Evolutionary conservation across 1,139 yeast species (phyloP), one percentile per base, ranked within the genome.

Genomic region (Candida sp.): DNA sequence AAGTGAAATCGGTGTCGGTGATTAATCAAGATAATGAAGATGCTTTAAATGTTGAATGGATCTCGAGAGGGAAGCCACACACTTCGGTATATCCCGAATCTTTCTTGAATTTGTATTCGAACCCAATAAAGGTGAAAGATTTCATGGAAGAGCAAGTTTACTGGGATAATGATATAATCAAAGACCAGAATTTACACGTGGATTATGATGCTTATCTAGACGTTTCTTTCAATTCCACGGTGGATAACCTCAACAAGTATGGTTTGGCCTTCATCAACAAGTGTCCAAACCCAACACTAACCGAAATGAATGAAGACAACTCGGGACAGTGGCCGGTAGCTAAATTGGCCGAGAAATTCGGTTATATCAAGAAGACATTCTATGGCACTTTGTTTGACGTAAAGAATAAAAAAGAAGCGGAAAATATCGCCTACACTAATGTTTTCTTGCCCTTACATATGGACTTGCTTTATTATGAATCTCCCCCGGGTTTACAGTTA

Each of bases 401-500:
- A 5, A 75, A 73, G 44, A 79, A 81, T 35, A 75, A 73, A 8
- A 62, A 63, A 38, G 75, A 79, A 8, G 87, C 93, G n/a, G 80
- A 76, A 44, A 86, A 87, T 51, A 83, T 87, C 40, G 95, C 95
- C 1, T 81, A 85, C 55, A 84, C 95, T 3, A 72, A 75, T 41
- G 75, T 75, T 2, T 81, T 80, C 50, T 70, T 87, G 43, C 93
- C 93, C 4, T 68, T 87, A 45, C 96, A 87, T 55, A 87, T 85
- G 88, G 95, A 87, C 53, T 70, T 87, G 35, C 71, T 84, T 41
- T 87, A 87, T 63, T 82, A 86, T 57, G 93, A 87, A 59, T 82
- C 90, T 7, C 95, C 95, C 1, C 96, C 96, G 0, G 95, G 95
- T 0, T 68, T 87, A 34, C 95, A 87, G 57, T 61, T 86, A 33